Base-by-base conservation (phyloP, 805 yeast genomes). In the Myxozyma vanderwaltii region DNA sequence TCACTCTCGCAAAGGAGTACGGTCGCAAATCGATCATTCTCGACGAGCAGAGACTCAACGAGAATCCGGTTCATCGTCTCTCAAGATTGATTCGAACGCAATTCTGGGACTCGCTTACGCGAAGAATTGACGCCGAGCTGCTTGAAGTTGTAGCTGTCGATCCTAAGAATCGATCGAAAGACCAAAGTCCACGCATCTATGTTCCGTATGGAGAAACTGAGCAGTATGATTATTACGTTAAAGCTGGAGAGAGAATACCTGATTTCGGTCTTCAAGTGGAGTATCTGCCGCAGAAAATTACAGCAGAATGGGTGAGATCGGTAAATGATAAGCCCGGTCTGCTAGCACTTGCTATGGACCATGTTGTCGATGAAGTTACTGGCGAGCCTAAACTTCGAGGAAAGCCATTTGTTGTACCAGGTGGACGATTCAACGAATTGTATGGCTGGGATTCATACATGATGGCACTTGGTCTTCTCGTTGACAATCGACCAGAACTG, bases 361-460 rank as follows among this genome's bases (percentile, higher is more conserved):
- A 75, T 49, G 76, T 71, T 24, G 26, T 38, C 2, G 84, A 84
- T 64, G 84, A 86, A 17, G 68, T 75, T 2, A 74, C 80, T 0
- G 82, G 84, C 57, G 81, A 82, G 41, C 71, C 70, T 17, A 77
- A 80, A 13, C 67, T 86, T 48, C 77, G 81, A 40, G 89, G 91
- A 21, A 84, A 81, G 68, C 96, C 96, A 0, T 92, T 92, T 72
- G 88, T 89, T 17, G 98, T 92, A 24, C 99, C 99, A 0, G 99
- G 99, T 17, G 98, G 99, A 23, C 79, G 99, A 64, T 92, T 92
- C 75, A 94, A 94, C 75, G 99, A 92, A 75, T 81, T 91, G 59
- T 92, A 94, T 70, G 99, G 98, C 15, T 92, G 99, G 99, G 99
- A 92, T 72, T 90, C 97, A 1, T 92, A 94, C 70, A 88, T 94